These are phyloP conservation scores for Collariella sp. DNA, from an alignment of 495 filamentous ascomycete genomes.

Conservation along the genomic window DNA sequence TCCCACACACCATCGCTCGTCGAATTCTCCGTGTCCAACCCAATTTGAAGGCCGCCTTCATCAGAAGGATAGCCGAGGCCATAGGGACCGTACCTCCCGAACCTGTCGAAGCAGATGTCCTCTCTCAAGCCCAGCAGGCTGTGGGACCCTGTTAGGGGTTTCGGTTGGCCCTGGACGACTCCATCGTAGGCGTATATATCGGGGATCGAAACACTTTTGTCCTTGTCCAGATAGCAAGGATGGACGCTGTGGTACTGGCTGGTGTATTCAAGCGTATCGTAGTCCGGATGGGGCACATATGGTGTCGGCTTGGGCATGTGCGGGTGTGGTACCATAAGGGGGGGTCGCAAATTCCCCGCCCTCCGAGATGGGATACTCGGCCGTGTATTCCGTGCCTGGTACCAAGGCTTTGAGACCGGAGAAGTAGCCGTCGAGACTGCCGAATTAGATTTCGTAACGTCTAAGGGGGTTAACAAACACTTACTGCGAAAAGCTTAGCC, in stretches of 20 bases:
- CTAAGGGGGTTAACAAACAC: constrained; percentile 5
- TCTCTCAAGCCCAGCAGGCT: constrained; percentile 65
- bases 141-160: constrained; percentile 73
- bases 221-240: constrained; percentile 66
- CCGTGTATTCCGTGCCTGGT: constrained; percentile 49
- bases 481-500: constrained; percentile 39
- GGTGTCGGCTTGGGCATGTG: constrained; percentile 45
- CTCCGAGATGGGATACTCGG: constrained; percentile 60
- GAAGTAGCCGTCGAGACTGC: constrained; percentile 64
- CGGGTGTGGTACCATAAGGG: constrained; percentile 26
- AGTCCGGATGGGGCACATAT: constrained; percentile 63
- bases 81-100: constrained; percentile 83
- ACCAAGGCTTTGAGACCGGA: constrained; percentile 66
- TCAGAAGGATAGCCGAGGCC: constrained; percentile 71
- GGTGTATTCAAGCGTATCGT: constrained; percentile 51
- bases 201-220: constrained; percentile 53
- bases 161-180: constrained; percentile 68
- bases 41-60: constrained; percentile 68
- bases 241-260: constrained; percentile 52
- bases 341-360: constrained; percentile 25
- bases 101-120: constrained; percentile 90
- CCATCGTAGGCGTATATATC: constrained; percentile 61
- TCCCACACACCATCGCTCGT: constrained; percentile 66
- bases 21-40: constrained; percentile 66
- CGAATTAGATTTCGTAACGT: neutral